Percentiles rank a stretch among this genome's conserved stretches.
These are phyloP conservation scores for Basipetospora sp. DNA, from an alignment of 2,329 filamentous ascomycete species.

Conservation along the genomic window DNA sequence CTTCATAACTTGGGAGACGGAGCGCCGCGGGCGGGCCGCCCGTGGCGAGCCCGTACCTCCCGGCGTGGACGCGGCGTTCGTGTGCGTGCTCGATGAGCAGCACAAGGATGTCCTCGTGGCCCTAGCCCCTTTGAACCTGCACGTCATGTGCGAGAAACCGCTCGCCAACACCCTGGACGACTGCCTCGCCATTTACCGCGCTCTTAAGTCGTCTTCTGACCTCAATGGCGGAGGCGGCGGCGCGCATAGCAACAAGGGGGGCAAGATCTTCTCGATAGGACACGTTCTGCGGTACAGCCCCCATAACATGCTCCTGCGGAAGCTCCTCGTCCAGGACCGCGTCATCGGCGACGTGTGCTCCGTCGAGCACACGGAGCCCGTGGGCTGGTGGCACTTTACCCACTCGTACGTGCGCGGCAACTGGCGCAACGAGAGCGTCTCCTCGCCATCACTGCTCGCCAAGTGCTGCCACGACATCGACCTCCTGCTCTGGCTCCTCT, in stretches of 20 bases:
- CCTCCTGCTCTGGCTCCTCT: slow-evolving; percentile 79
- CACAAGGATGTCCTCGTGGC: slow-evolving; percentile 69
- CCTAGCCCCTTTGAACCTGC: slow-evolving; percentile 54
- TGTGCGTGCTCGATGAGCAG: slow-evolving; percentile 70
- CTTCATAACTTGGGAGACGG: slow-evolving; percentile 58
- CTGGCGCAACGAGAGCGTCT: slow-evolving; percentile 68
- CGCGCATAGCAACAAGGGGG: slow-evolving; percentile 8
- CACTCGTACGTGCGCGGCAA: slow-evolving; percentile 88
- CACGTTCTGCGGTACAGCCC: slow-evolving; percentile 89
- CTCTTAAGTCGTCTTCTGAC: slow-evolving; percentile 32
- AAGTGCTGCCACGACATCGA: slow-evolving; percentile 97
- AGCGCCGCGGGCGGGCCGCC: slow-evolving; percentile 39
- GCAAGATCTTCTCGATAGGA: slow-evolving; percentile 66
- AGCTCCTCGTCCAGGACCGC: slow-evolving; percentile 58
- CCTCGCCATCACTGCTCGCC: slow-evolving; percentile 71
- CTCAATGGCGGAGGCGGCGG: slow-evolving; percentile 14
- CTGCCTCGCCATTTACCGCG: slow-evolving; percentile 59
- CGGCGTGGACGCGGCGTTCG: slow-evolving; percentile 48
- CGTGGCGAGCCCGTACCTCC: slow-evolving; percentile 32
- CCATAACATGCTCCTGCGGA: slow-evolving; percentile 73
- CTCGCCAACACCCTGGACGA: slow-evolving; percentile 65
- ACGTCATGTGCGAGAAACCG: slow-evolving; percentile 93
- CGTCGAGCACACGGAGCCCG: slow-evolving; percentile 81
- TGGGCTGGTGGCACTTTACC: slow-evolving; percentile 91
- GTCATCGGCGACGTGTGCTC: slow-evolving; percentile 74